Conservation (phyloP, 495 filamentous ascomycete genomes). For the Talaromyces wortmannii region DNA sequence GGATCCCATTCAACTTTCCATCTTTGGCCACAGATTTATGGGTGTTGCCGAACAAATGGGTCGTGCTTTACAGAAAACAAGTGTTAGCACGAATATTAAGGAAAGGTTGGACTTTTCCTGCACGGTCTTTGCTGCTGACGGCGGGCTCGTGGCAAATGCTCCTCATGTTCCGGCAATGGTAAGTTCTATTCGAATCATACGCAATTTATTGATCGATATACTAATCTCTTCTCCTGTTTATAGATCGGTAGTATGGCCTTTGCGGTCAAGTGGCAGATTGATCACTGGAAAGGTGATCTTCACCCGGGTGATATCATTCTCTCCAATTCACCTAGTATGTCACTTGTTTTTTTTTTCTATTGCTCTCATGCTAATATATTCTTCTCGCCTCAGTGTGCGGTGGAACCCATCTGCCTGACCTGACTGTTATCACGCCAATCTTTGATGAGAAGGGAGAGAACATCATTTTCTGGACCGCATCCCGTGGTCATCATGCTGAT, state of each 20-base stretch:
- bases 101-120: constrained; percentile 96
- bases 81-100: constrained; percentile 96
- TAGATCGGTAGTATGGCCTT: constrained; percentile 45
- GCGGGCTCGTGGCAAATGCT: constrained; percentile 89
- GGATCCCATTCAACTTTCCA: constrained; percentile 86
- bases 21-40: constrained; percentile 98
- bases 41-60: constrained; percentile 99
- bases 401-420: constrained; percentile 82
- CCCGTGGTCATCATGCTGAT: constrained; percentile 91
- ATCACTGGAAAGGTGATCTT: too few species aligned
- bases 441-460: constrained; percentile 61
- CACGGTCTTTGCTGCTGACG: constrained; percentile 82
- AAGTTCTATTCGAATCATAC: constrained; percentile 87
- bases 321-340: too few species aligned
- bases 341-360: too few species aligned
- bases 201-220: constrained; percentile 64
- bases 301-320: too few species aligned
- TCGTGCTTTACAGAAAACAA: constrained; percentile 89
- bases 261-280: too few species aligned
- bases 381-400: constrained; percentile 62
- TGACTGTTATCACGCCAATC: constrained; percentile 83
- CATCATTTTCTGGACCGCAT: constrained; percentile 96
- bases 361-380: too few species aligned
- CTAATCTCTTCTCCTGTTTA: too few species aligned
- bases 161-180: constrained; percentile 95